These are phyloP conservation scores for Leccinellum albellum DNA, from an alignment of 768 basidiomycete species.

Conservation along the genomic window DNA sequence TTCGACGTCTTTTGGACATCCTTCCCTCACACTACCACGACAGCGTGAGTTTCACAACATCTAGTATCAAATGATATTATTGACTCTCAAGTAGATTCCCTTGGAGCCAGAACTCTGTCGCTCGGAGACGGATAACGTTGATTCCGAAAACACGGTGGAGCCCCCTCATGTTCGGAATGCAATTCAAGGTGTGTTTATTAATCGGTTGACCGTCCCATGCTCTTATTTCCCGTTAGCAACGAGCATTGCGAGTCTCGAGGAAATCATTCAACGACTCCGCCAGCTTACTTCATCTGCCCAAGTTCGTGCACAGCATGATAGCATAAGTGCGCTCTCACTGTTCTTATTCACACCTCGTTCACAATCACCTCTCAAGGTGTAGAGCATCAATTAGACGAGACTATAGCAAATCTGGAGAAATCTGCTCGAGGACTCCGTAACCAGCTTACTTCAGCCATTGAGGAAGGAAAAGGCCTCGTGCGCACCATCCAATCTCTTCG, in stretches of 20 bases:
- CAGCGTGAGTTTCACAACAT: background rate
- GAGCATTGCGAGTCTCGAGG: background rate
- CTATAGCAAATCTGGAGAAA: background rate
- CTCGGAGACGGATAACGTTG: background rate
- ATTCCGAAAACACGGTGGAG: background rate
- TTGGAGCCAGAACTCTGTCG: background rate
- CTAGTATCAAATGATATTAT: background rate
- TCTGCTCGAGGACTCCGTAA: background rate
- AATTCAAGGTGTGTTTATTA: background rate
- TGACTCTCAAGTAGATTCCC: background rate
- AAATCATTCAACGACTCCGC: background rate
- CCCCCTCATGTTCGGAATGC: background rate
- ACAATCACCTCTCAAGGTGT: background rate
- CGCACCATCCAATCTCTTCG: background rate
- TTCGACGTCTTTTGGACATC: background rate
- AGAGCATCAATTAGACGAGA: background rate
- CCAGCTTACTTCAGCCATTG: background rate
- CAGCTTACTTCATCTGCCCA: background rate
- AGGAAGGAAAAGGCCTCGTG: background rate
- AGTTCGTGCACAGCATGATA: background rate
- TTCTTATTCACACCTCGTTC: background rate
- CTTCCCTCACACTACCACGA: background rate
- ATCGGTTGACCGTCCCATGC: background rate
- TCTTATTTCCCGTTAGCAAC: background rate
- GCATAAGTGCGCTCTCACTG: background rate